Conservation (phyloP, 2,329 filamentous ascomycete species). For the Dactylellina haptotyla region DNA sequence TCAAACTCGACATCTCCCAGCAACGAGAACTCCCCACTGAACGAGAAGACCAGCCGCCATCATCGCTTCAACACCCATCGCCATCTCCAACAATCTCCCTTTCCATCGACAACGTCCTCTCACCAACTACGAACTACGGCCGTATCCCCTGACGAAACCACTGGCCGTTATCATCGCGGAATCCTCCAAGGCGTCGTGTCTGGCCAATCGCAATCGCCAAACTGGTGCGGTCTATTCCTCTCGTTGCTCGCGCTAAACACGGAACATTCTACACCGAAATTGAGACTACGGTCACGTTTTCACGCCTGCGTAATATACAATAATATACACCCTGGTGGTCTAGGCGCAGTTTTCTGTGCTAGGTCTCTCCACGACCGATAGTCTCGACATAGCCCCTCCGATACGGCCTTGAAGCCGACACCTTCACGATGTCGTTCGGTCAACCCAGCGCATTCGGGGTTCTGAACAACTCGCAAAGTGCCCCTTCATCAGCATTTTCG, state of each 20-base stretch:
- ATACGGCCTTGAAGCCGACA: constrained; percentile 17
- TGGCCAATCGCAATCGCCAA: constrained; percentile 6
- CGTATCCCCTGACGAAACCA: not conserved
- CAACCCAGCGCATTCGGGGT: constrained; percentile 56
- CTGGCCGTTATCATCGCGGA: not conserved
- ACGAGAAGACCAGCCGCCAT: not conserved
- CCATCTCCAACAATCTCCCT: not conserved
- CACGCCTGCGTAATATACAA: not conserved
- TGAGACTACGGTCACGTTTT: not conserved
- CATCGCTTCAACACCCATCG: not conserved
- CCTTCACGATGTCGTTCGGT: constrained; percentile 55
- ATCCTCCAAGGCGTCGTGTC: not conserved
- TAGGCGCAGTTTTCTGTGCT: not conserved
- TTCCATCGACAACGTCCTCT: not conserved
- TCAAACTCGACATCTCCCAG: constrained; percentile 46
- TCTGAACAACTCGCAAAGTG: constrained; percentile 55
- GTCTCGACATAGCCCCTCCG: not conserved
- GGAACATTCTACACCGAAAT: not conserved
- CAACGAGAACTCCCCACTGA: not conserved
- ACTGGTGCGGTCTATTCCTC: not conserved
- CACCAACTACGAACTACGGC: not conserved
- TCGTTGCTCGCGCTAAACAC: constrained; percentile 18
- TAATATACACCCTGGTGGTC: not conserved
- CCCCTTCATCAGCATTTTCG: constrained; percentile 42
- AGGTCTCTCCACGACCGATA: not conserved